Percentiles rank a stretch among this genome's conserved stretches.
Conservation (phyloP, 345 rosid species). For the Bruguiera gymnorhiza region DNA sequence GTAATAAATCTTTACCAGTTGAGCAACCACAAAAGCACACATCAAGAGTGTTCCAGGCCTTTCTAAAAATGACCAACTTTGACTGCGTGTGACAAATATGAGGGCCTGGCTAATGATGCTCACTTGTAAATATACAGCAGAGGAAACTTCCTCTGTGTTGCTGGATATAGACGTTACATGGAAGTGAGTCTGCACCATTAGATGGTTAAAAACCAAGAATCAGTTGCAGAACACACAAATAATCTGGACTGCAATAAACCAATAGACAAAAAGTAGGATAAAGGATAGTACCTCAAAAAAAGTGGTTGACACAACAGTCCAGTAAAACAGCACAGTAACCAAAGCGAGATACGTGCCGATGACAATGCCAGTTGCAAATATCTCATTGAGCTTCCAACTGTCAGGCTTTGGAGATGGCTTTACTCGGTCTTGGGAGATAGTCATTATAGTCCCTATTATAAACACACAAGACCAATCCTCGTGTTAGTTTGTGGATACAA, state of each 20-base stretch:
- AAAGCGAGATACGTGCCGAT: constrained; percentile 91
- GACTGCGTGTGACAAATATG: constrained; percentile 91
- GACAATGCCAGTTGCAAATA: constrained; percentile 87
- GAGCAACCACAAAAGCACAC: constrained; percentile 78
- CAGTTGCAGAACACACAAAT: constrained; percentile 15
- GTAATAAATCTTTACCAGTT: constrained; percentile 51
- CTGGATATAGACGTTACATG: constrained; percentile 52
- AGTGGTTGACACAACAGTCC: constrained; percentile 64
- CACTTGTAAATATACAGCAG: constrained; percentile 91
- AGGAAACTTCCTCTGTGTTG: constrained; percentile 59
- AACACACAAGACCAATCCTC: not conserved
- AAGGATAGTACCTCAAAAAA: constrained; percentile 76
- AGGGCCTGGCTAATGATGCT: constrained; percentile 98
- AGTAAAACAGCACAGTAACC: constrained; percentile 81
- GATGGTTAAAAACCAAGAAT: constrained; percentile 2
- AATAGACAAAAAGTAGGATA: not conserved
- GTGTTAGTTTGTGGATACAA: too few relatives aligned
- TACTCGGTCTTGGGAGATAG: constrained; percentile 82
- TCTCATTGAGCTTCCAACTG: constrained; percentile 92
- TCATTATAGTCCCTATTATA: constrained; percentile 83
- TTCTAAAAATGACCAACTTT: constrained; percentile 84
- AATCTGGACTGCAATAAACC: not conserved
- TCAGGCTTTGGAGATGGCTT: constrained; percentile 89
- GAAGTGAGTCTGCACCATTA: constrained; percentile 55
- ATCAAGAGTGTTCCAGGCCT: constrained; percentile 81